These are phyloP conservation scores for Cryphonectria nitschkei DNA, from an alignment of 2,329 filamentous ascomycete genomes.

Conservation along the genomic window DNA sequence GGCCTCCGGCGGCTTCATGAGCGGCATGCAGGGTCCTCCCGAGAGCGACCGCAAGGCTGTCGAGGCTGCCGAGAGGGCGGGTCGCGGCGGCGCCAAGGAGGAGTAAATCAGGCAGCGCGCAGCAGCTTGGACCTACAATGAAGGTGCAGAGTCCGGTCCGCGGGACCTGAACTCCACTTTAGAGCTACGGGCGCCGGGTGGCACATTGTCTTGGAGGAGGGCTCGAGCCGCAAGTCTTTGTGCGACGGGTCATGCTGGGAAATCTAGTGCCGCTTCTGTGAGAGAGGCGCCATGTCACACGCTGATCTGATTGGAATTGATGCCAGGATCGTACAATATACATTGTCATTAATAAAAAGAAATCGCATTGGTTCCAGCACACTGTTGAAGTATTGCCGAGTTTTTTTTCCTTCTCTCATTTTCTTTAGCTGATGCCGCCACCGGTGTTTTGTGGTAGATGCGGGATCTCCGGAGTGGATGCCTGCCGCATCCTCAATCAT, in stretches of 20 bases:
- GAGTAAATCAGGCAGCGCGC: conserved; percentile 52
- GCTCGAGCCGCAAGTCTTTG: not conserved
- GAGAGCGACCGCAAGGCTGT: conserved; percentile 90
- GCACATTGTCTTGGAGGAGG: not conserved
- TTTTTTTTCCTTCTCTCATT: not conserved
- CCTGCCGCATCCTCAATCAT: conserved; percentile 21
- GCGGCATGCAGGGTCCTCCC: conserved; percentile 70
- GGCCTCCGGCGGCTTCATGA: conserved; percentile 80
- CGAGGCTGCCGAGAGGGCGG: conserved; percentile 76
- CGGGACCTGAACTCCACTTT: not conserved
- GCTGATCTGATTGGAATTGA: not conserved
- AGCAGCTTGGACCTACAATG: conserved; percentile 5
- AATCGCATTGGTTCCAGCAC: not conserved
- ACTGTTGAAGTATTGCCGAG: not conserved
- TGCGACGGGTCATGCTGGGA: not conserved
- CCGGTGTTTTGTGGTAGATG: not conserved
- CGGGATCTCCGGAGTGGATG: conserved; percentile 22
- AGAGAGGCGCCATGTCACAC: not conserved
- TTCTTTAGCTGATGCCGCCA: conserved; percentile 12
- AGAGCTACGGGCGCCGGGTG: not conserved
- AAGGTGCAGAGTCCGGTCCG: not conserved
- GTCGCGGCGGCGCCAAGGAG: conserved; percentile 72
- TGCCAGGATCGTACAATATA: conserved; percentile 11
- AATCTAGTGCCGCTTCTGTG: not conserved
- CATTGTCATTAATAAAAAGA: not conserved